Evolutionary conservation across 164 flowering plant genomes (phyloP), one percentile per base, ranked within the genome.

Genomic region (Umbilicus rupestris): DNA sequence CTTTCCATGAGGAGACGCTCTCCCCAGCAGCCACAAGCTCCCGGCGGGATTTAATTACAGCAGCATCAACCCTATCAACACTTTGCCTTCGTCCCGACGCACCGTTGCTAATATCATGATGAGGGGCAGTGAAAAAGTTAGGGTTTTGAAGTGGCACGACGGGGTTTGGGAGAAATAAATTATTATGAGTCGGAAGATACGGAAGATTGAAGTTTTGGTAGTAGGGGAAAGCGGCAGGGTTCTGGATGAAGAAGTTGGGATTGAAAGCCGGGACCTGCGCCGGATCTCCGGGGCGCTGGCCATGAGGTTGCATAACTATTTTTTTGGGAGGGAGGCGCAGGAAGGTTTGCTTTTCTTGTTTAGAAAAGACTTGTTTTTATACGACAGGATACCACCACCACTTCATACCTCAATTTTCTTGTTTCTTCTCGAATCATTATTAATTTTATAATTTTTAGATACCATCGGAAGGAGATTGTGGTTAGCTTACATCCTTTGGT

Each of bases 1-100:
- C 83, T 35, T 79, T 83, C 87, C 85, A 89, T 4, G 87, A 68
- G 5, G 92, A 78, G 9, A 89, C 83, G 57, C 72, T 75, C 64
- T 85, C 88, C 20, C 84, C 85, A 2, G 85, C 75, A 0, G 72
- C 80, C 11, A 83, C 26, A 52, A 86, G 67, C 4, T 83, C 76
- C 0, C 69, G 64, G 17, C 79, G 81, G 19, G 83, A 88, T 64
- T 76, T 80, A 16, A 7, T 62, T 0, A 78, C 90, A 0, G 84
- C 89, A 0, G 52, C 65, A 39, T 90, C 88, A 9, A 79, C 64
- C 75, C 68, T 79, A 58, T 79, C 80, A 0, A 81, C 60, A 15
- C 66, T 11, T 14, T 70, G 81, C 1, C 26, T 67, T 26, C 37
- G 66, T 58, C 55, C 71, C 17, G 69, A 62, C 10, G 62, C 12